Percentiles rank a stretch among this genome's conserved stretches.
Conservation (phyloP, 2,329 filamentous ascomycete genomes). For the Aureobasidium uvarum region DNA sequence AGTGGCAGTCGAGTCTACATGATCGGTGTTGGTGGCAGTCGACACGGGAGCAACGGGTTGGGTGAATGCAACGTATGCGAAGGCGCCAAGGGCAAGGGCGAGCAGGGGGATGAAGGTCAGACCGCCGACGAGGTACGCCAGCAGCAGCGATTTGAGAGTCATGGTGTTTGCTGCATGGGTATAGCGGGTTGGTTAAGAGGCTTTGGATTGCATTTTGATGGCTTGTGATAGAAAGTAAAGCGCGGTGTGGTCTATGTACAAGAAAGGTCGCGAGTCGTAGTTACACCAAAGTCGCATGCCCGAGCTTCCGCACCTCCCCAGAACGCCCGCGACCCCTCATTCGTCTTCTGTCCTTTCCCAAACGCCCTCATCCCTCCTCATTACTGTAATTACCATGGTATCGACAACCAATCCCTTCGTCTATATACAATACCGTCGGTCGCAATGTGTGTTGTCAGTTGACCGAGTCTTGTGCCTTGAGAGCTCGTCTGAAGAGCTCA, state of each 20-base stretch:
- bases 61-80: constrained; percentile 69
- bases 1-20: not conserved
- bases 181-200: constrained; percentile 8
- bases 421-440: not conserved
- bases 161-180: constrained; percentile 30
- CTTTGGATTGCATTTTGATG: constrained; percentile 5
- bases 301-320: constrained; percentile 15
- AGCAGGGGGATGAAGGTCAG: constrained; percentile 81
- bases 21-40: not conserved
- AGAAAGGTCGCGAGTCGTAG: constrained; percentile 11
- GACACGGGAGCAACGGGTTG: constrained; percentile 14
- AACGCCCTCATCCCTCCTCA: constrained; percentile 18
- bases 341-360: not conserved
- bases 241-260: constrained; percentile 9
- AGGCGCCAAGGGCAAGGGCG: constrained; percentile 58
- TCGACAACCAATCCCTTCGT: constrained; percentile 4
- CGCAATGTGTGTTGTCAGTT: not conserved
- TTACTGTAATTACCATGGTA: constrained; percentile 1
- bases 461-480: not conserved
- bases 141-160: constrained; percentile 57
- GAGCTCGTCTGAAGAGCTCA: not conserved
- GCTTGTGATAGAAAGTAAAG: constrained; percentile 1
- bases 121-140: constrained; percentile 81
- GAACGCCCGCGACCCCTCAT: constrained; percentile 22
- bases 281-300: not conserved